Evolutionary conservation across 768 basidiomycete species (phyloP).

Genomic region (Scleroderma bovista): DNA sequence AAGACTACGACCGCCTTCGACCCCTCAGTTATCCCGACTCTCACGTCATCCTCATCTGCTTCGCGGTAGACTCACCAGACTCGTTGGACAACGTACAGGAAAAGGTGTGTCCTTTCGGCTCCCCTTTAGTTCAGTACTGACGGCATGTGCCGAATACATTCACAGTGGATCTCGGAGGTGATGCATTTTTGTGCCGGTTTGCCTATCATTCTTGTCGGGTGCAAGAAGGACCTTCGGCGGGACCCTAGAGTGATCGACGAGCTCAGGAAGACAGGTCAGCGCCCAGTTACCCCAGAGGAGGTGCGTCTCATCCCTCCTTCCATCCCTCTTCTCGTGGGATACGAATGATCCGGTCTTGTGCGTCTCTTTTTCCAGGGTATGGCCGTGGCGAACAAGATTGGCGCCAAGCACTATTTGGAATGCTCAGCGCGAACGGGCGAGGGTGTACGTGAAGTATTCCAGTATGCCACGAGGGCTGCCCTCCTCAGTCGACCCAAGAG

Average conservation of each 20-base stretch:
- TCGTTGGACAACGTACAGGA: conserved; percentile 99
- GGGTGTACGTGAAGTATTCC: conserved; percentile 98
- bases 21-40: conserved; percentile 98
- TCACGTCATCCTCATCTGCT: conserved; percentile 99
- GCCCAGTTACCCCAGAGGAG: conserved; percentile 93
- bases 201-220: conserved; percentile 95
- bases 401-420: conserved; percentile 94
- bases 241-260: conserved; percentile 93
- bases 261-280: conserved; percentile 88
- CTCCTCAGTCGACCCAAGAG: conserved; percentile 56
- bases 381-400: conserved; percentile 94
- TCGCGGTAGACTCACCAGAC: conserved; percentile 96
- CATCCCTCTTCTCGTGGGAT: neutral
- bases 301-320: conserved; percentile 35
- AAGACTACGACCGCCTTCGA: conserved; percentile 97
- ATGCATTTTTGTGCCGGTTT: conserved; percentile 95
- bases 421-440: conserved; percentile 96
- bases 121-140: conserved; percentile 5
- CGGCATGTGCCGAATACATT: conserved; percentile 5
- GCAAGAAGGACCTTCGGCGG: conserved; percentile 97
- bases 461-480: conserved; percentile 92
- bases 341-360: neutral
- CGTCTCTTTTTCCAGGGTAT: conserved; percentile 56
- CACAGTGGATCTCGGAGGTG: conserved; percentile 98
- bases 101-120: conserved; percentile 64